Evolutionary conservation across 768 basidiomycete genomes (phyloP), one percentile per base, ranked within the genome.

Genomic region (Rhizopogon roseolus): DNA sequence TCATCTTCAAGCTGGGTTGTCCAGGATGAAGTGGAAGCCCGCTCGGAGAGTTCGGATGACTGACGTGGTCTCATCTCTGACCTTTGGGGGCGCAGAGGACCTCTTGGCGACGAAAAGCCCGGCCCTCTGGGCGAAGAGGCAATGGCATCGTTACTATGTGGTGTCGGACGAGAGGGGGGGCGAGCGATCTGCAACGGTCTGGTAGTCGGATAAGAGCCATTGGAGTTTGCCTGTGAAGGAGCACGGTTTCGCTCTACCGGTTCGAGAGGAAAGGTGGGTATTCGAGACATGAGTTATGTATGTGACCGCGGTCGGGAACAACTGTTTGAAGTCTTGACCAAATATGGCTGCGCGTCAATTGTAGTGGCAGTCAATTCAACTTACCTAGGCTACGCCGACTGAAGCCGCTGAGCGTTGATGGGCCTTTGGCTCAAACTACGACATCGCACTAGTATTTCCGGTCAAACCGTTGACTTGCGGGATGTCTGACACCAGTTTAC

Each of bases 181-280:
- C 84, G 78, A 52, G 75, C 73, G 61, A 87, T 81, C 62, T 86
- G 84, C 14, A 86, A 71, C 8, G 86, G 87, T 52, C 80, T 68
- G 16, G 77, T 82, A 14, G 67, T 59, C 9, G 75, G 70, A 34
- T 66, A 62, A 58, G 71, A 71, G 27, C 71, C 68, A 58, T 69
- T 70, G 55, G 72, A 71, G 59, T 72, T 73, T 6, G 73, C 68
- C 41, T 72, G 60, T 42, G 81, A 75, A 49, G 81, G 75, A 37
- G 79, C 69, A 51, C 76, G 76, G 53, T 62, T 58, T 53, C 78
- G 81, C 64, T 83, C 76, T 51, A 59, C 52, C 49, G 58, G 38
- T 42, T 64, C 58, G 50, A 73, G 72, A 60, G 82, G 79, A 58
- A 81, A 83, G 16, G 79, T 78, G 40, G 81, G 77, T 48, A 74